These are phyloP conservation scores for Puccinia triticina DNA, from an alignment of 1,284 basidiomycete genomes.

Conservation along the genomic window DNA sequence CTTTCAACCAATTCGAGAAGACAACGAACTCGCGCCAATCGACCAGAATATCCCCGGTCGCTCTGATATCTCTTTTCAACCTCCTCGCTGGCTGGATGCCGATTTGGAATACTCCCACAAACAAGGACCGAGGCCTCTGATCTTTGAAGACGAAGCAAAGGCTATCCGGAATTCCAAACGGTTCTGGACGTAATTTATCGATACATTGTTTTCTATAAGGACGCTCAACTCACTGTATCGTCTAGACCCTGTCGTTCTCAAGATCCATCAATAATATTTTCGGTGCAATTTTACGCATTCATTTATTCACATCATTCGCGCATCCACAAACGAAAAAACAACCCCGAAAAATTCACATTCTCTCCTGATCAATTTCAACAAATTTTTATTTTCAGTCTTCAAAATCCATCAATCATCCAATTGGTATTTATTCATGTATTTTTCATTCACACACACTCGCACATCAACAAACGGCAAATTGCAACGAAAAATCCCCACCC, in stretches of 20 bases:
- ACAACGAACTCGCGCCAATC: neutral
- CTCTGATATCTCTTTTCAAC: neutral
- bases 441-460: no score
- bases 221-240: neutral
- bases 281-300: no score
- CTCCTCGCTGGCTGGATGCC: constrained; percentile 1
- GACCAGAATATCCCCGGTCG: neutral
- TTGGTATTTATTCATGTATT: neutral
- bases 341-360: no score
- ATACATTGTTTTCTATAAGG: neutral
- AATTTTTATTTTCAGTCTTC: no score
- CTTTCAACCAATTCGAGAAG: neutral
- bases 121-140: constrained; percentile 10
- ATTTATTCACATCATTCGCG: no score
- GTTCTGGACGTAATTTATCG: neutral
- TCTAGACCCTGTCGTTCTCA: neutral
- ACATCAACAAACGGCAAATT: no score
- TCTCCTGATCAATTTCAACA: no score
- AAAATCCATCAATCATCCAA: neutral
- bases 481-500: neutral
- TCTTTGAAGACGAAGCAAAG: constrained; percentile 36
- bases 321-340: no score
- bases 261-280: no score
- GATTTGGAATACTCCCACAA: neutral
- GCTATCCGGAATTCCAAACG: constrained; percentile 24